A percentile compares a stretch with the other conserved stretches of the same genome.
Conservation (phyloP, 208 protist genomes). For the Novymonas esmeraldas region DNA sequence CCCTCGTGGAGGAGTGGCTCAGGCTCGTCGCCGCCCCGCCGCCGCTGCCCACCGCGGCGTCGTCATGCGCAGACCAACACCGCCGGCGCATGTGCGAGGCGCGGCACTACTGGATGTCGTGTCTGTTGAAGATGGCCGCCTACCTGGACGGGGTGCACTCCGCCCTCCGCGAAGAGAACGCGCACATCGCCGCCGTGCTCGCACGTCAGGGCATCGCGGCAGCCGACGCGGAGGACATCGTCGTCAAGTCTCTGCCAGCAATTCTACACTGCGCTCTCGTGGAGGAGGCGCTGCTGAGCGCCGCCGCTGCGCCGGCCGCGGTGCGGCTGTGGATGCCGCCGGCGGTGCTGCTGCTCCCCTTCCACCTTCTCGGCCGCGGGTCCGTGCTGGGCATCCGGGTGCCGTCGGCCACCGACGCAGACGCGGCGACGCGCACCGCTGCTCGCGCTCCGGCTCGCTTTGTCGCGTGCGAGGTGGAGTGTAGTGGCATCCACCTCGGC, state of each 20-base stretch:
- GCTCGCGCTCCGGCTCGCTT: conserved; percentile 7
- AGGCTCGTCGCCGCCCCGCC: conserved; percentile 7
- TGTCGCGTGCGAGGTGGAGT: conserved; percentile 12
- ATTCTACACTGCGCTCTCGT: conserved; percentile 67
- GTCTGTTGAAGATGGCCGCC: conserved; percentile 60
- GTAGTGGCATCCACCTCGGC: conserved; percentile 10
- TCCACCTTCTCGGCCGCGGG: conserved; percentile 48
- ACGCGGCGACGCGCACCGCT: neutral
- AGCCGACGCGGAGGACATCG: conserved; percentile 22
- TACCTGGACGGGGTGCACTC: conserved; percentile 52
- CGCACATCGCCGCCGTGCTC: conserved; percentile 53
- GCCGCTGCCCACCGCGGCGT: neutral
- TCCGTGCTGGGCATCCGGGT: conserved; percentile 55
- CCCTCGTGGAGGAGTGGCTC: conserved; percentile 50
- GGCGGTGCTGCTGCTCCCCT: conserved; percentile 61
- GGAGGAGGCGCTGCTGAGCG: conserved; percentile 43
- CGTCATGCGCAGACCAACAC: neutral
- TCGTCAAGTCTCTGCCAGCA: conserved; percentile 47
- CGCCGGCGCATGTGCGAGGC: conserved; percentile 5
- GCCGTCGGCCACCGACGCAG: neutral
- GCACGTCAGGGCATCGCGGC: conserved; percentile 32
- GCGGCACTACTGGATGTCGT: conserved; percentile 64
- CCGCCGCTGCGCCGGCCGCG: neutral
- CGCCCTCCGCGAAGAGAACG: conserved; percentile 59
- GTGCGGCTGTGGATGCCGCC: conserved; percentile 47